phyloP scores from a whole-genome alignment of 176 grass and related monocot species.

The Oryza rufipogon region DNA sequence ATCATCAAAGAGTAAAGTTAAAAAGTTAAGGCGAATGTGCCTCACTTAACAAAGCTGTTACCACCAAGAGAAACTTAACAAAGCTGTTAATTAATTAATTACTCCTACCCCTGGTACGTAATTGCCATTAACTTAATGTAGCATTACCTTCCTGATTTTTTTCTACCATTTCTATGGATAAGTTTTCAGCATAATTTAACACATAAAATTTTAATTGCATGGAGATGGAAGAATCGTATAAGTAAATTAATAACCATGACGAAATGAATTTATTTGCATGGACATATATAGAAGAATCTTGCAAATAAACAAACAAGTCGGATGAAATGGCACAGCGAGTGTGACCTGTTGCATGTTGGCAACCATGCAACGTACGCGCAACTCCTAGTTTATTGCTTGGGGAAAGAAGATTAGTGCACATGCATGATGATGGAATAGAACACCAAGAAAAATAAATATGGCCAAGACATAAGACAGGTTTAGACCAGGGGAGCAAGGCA shows the following conservation, averaged over 20 bases:
- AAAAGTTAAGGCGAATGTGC: background rate
- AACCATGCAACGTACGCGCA: conserved; percentile 17
- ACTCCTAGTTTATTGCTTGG: background rate
- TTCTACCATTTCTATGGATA: background rate
- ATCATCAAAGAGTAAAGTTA: background rate
- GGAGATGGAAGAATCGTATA: background rate
- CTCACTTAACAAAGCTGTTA: background rate
- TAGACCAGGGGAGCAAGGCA: background rate
- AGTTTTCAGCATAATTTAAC: background rate
- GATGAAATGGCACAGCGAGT: background rate
- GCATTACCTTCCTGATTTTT: too few species aligned
- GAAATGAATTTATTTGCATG: background rate
- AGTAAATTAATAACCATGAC: background rate
- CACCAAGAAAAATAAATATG: conserved; percentile 2
- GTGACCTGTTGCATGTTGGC: conserved; percentile 4
- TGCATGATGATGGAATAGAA: background rate
- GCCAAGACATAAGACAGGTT: background rate
- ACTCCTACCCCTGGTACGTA: background rate
- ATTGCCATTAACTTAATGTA: background rate
- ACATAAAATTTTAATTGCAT: background rate
- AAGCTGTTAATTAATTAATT: background rate
- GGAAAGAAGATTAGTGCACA: background rate
- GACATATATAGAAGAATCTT: background rate
- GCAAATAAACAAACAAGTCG: background rate
- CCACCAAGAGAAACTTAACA: background rate